phyloP scores from a whole-genome alignment of 306 rosid genomes.

The Quillaja saponaria region DNA sequence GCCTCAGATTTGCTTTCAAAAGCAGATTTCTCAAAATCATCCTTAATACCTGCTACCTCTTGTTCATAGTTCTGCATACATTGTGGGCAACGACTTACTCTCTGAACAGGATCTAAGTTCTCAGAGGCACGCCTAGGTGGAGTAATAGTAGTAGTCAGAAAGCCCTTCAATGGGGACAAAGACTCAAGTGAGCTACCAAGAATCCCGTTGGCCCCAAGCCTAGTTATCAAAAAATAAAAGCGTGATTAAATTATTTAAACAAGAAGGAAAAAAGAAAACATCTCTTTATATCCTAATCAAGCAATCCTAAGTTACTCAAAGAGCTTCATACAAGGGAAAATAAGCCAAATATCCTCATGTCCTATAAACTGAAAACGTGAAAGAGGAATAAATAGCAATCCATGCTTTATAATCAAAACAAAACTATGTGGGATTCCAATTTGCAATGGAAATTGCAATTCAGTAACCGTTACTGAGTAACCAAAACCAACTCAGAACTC shows the following conservation, averaged over 20 bases:
- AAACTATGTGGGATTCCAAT: constrained; percentile 2
- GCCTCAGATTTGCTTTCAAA: constrained; percentile 52
- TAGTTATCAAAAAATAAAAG: constrained; percentile 31
- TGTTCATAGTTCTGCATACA: constrained; percentile 57
- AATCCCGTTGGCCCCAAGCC: constrained; percentile 82
- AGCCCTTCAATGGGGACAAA: constrained; percentile 66
- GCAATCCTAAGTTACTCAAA: not conserved
- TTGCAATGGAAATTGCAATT: not conserved
- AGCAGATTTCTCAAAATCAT: constrained; percentile 63
- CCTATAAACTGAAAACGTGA: constrained; percentile 11
- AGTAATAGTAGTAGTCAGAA: constrained; percentile 45
- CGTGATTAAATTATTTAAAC: constrained; percentile 22
- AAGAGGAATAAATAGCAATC: constrained; percentile 23
- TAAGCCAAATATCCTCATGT: constrained; percentile 23
- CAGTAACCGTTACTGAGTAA: too few relatives aligned
- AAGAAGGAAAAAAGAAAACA: constrained; percentile 31
- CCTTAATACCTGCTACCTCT: constrained; percentile 57
- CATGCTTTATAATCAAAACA: constrained; percentile 26
- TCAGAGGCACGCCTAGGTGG: constrained; percentile 52
- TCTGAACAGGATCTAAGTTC: constrained; percentile 54
- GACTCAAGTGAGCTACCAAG: constrained; percentile 76
- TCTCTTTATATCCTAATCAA: constrained; percentile 27
- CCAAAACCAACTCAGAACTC: not conserved
- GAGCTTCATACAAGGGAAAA: constrained; percentile 16
- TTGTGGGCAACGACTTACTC: constrained; percentile 61